phyloP scores from a whole-genome alignment of 345 rosid genomes.

The Trapa incisa region DNA sequence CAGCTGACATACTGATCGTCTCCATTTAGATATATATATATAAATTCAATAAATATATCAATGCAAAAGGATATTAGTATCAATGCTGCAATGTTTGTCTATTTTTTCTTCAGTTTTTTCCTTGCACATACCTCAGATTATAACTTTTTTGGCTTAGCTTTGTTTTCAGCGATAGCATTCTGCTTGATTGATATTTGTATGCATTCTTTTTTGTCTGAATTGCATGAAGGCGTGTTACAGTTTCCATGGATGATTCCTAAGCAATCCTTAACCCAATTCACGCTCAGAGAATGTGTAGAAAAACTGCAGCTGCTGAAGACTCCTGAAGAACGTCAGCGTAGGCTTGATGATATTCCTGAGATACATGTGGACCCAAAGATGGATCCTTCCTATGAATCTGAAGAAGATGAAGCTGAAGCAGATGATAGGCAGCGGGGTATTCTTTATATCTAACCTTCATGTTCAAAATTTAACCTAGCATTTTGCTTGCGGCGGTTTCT shows the following conservation, averaged over 20 bases:
- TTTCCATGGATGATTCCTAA: neutral
- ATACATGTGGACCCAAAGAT: constrained; percentile 91
- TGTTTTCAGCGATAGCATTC: neutral
- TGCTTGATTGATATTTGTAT: neutral
- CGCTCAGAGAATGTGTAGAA: constrained; percentile 99
- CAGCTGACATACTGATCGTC: neutral
- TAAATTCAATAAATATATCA: neutral
- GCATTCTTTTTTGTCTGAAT: neutral
- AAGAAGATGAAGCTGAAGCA: constrained; percentile 63
- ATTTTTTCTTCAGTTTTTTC: neutral
- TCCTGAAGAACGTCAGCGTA: constrained; percentile 91
- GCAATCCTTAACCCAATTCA: constrained; percentile 50
- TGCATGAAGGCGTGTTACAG: neutral
- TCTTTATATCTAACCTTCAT: constrained; percentile 3
- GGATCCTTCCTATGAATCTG: constrained; percentile 93
- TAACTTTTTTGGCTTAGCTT: neutral
- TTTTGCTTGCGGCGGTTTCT: neutral
- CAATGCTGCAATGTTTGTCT: neutral
- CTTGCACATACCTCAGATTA: neutral
- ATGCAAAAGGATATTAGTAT: neutral
- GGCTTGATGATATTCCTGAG: constrained; percentile 90
- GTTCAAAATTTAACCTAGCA: no score
- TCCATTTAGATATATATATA: neutral
- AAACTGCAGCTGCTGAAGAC: constrained; percentile 86
- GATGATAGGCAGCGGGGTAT: constrained; percentile 56